phyloP scores from a whole-genome alignment of 2,329 filamentous ascomycete species.

The Uncinocarpus reesii region DNA sequence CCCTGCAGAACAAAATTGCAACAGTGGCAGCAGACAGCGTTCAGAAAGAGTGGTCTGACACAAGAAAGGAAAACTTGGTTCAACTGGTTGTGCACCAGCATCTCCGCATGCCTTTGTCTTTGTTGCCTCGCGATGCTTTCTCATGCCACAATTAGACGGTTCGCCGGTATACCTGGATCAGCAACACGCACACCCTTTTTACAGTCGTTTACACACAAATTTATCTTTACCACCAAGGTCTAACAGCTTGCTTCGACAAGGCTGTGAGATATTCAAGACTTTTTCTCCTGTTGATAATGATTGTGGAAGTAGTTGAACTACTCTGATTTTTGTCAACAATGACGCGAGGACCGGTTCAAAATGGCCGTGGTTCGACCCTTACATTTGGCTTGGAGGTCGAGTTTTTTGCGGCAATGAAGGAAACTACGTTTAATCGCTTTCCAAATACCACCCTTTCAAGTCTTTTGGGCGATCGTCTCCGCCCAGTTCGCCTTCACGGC shows the following conservation, averaged over 20 bases:
- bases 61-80: slow-evolving; percentile 1
- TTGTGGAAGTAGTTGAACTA: slow-evolving; percentile 1
- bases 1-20: background rate
- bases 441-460: slow-evolving; percentile 8
- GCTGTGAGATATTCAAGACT: slow-evolving; percentile 15
- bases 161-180: slow-evolving; percentile 10
- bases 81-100: slow-evolving; percentile 9
- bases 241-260: slow-evolving; percentile 3
- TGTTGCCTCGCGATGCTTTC: slow-evolving; percentile 14
- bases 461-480: slow-evolving; percentile 13
- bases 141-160: slow-evolving; percentile 9
- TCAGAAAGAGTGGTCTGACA: background rate
- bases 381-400: slow-evolving; percentile 16
- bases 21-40: background rate
- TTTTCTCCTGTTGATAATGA: slow-evolving; percentile 10
- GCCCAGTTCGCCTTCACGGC: slow-evolving; percentile 9
- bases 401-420: slow-evolving; percentile 16
- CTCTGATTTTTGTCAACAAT: slow-evolving; percentile 7
- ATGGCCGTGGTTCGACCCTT: slow-evolving; percentile 9
- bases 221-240: background rate
- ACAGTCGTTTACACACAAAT: slow-evolving; percentile 4
- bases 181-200: slow-evolving; percentile 1
- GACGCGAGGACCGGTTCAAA: slow-evolving; percentile 2
- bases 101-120: slow-evolving; percentile 10
- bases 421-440: slow-evolving; percentile 9